Percentiles rank a stretch among this genome's conserved stretches.
Evolutionary conservation across 495 filamentous ascomycete species (phyloP).

Genomic region (Penicillium coprophilum): DNA sequence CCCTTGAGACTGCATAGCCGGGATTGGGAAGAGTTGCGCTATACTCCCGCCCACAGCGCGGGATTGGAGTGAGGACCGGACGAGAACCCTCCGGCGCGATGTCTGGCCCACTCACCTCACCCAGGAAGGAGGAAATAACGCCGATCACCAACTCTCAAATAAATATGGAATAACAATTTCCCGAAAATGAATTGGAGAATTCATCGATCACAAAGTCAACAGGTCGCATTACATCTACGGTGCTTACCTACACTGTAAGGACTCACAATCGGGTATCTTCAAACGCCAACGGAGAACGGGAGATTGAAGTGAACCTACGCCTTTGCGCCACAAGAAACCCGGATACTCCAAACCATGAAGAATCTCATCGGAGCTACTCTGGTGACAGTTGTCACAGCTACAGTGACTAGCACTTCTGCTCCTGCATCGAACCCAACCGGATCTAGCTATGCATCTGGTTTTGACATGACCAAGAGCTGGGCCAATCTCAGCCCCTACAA

Average conservation of each 20-base stretch:
- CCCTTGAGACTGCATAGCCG: too few species aligned
- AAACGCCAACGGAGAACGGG: not conserved
- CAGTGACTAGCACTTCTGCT: slow-evolving; percentile 13
- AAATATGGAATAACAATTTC: not conserved
- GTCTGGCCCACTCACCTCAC: not conserved
- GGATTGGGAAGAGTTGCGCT: too few species aligned
- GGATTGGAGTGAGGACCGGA: too few species aligned
- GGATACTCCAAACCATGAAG: slow-evolving; percentile 13
- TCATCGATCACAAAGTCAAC: not conserved
- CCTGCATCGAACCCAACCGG: slow-evolving; percentile 29
- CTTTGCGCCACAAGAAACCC: slow-evolving; percentile 1
- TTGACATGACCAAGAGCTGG: slow-evolving; percentile 41
- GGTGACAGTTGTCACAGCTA: slow-evolving; percentile 10
- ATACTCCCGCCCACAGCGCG: too few species aligned
- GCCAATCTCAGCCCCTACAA: slow-evolving; percentile 51
- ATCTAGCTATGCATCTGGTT: slow-evolving; percentile 29
- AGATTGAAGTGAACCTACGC: not conserved
- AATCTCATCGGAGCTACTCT: slow-evolving; percentile 7
- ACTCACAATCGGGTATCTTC: not conserved
- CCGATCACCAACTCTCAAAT: not conserved
- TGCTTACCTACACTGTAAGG: not conserved
- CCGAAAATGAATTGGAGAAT: slow-evolving; percentile 5
- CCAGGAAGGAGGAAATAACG: not conserved
- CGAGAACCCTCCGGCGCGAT: too few species aligned
- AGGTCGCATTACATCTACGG: not conserved